Base-by-base conservation (phyloP, 1,284 basidiomycete genomes). In the Rhodotorula sp. region DNA sequence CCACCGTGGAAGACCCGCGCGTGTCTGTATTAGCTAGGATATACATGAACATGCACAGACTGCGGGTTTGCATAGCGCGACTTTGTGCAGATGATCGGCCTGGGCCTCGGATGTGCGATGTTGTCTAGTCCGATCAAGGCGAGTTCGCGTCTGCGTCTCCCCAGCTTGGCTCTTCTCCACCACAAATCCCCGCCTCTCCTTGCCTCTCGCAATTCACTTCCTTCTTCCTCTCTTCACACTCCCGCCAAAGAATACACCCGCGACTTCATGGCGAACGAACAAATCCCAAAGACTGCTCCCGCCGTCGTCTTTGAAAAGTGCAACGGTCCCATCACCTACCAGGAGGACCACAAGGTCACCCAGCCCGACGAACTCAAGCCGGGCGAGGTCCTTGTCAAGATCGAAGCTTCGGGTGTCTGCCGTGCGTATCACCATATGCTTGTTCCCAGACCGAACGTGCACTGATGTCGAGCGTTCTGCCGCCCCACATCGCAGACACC, bases 311-410 rank as follows among this genome's bases (percentile, higher is more conserved):
- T 70, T 26, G 26, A 58, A 8, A 62, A 65, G 49, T 56, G 62
- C 42, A 68, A 68, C 62, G 73, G 73, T 24, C 70, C 71, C 12
- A 64, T 82, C 62, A 67, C 71, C 24, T 74, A 80, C 73, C 64
- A 78, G 63, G 73, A 64, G 29, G 69, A 77, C 26, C 78, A 79
- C 72, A 78, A 82, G 30, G 89, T 94, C 77, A 85, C 83, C 66
- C 84, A 86, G 68, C 85, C 85, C 7, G 81, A 83, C 29, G 84
- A 91, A 22, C 89, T 94, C 80, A 83, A 84, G 33, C 88, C 89
- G 2, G 91, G 90, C 67, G 88, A 94, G 81, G 91, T 89, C 76
- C 87, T 94, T 73, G 85, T 94, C 80, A 87, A 89, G 80, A 84
- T 95, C 80, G 75, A 61, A 62, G 66, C 54, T 51, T 54, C 51